Percentiles rank a stretch among this genome's conserved stretches.
Evolutionary conservation across 495 filamentous ascomycete species (phyloP).

Genomic region (Hyaloscypha finlandica): DNA sequence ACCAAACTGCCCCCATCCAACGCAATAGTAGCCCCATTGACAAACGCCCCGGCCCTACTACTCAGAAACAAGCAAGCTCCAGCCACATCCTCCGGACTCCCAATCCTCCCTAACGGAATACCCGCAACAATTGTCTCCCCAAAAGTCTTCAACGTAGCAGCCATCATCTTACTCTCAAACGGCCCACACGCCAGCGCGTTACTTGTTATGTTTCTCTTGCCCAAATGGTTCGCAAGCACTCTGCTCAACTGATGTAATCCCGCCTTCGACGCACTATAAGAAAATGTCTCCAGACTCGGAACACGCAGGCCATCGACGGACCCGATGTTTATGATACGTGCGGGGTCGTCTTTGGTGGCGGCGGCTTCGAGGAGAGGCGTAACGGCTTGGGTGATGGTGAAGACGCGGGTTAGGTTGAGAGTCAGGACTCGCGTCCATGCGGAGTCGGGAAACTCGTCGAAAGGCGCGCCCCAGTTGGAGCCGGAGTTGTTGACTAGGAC

Average conservation of each 20-base stretch:
- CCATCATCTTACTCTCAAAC: conserved; percentile 86
- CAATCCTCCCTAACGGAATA: conserved; percentile 73
- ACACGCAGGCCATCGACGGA: conserved; percentile 70
- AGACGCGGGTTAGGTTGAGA: conserved; percentile 79
- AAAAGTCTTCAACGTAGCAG: conserved; percentile 61
- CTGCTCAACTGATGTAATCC: conserved; percentile 72
- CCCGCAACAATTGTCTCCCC: conserved; percentile 62
- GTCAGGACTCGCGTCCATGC: conserved; percentile 76
- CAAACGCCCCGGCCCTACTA: conserved; percentile 69
- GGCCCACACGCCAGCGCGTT: conserved; percentile 79
- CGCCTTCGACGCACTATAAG: conserved; percentile 74
- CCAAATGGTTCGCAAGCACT: conserved; percentile 71
- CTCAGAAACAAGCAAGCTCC: conserved; percentile 75
- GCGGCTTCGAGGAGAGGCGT: conserved; percentile 67
- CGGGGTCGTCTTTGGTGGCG: conserved; percentile 47
- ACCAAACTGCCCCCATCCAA: conserved; percentile 68
- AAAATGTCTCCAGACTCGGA: conserved; percentile 71
- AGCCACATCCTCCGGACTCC: conserved; percentile 70
- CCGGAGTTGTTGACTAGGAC: conserved; percentile 83
- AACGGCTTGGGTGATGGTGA: conserved; percentile 72
- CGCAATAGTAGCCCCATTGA: conserved; percentile 76
- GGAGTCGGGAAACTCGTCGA: conserved; percentile 66
- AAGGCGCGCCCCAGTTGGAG: conserved; percentile 67
- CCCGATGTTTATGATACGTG: conserved; percentile 76
- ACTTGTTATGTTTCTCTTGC: conserved; percentile 68